Conservation (phyloP, 352 stramenopile genomes). For the Phytophthora pinifolia region DNA sequence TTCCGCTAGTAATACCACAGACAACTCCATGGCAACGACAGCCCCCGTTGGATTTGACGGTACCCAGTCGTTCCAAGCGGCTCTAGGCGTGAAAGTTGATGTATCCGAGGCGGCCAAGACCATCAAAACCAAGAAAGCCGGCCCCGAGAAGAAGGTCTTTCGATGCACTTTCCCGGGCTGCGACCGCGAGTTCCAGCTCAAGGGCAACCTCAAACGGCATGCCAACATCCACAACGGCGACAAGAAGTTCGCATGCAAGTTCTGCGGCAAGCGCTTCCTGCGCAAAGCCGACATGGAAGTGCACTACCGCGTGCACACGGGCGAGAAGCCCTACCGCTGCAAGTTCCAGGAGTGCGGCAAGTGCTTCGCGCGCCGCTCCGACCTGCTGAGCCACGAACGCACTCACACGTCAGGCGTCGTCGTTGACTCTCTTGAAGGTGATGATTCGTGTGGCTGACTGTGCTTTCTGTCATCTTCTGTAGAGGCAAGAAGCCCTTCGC, state of each 20-base stretch:
- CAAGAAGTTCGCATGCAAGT: slow-evolving; percentile 61
- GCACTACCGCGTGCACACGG: slow-evolving; percentile 73
- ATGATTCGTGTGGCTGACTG: slow-evolving; percentile 13
- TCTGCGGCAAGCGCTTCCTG: slow-evolving; percentile 62
- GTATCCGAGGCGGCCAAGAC: not conserved
- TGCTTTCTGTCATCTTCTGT: slow-evolving; percentile 11
- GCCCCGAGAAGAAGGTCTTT: slow-evolving; percentile 30
- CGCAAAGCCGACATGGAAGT: slow-evolving; percentile 79
- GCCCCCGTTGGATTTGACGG: not conserved
- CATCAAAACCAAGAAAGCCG: slow-evolving; percentile 1
- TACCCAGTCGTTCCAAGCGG: too few species aligned
- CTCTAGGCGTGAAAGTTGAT: too few species aligned
- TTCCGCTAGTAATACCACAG: not conserved
- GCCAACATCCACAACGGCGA: slow-evolving; percentile 58
- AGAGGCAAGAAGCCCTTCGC: slow-evolving; percentile 66
- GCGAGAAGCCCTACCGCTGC: slow-evolving; percentile 75
- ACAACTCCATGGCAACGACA: not conserved
- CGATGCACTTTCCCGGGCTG: slow-evolving; percentile 55
- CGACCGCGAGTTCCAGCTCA: slow-evolving; percentile 58
- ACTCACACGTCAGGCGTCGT: slow-evolving; percentile 52
- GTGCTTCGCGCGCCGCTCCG: slow-evolving; percentile 66
- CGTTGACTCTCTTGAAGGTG: not conserved
- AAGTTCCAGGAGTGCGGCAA: slow-evolving; percentile 55
- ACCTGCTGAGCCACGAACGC: slow-evolving; percentile 74
- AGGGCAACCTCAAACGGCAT: slow-evolving; percentile 67